Evolutionary conservation across 495 filamentous ascomycete species (phyloP).

Genomic region (Evansstolkia leycettana): DNA sequence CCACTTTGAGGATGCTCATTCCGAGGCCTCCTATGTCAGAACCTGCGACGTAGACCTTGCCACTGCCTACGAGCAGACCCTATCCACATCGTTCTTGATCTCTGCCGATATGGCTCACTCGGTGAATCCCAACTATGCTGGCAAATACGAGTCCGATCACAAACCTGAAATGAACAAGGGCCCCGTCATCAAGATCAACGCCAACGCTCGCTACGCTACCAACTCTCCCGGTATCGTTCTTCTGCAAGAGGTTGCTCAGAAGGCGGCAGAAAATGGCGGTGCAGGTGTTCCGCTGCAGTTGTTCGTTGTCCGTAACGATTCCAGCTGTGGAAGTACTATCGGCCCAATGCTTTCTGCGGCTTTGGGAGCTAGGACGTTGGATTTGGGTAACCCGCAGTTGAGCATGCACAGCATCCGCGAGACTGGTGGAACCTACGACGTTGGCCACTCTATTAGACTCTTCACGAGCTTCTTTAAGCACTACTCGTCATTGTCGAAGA

Average conservation of each 20-base stretch:
- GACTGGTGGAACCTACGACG: constrained; percentile 75
- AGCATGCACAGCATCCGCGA: constrained; percentile 97
- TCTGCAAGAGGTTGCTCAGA: constrained; percentile 71
- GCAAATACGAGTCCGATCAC: constrained; percentile 84
- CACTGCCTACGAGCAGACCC: constrained; percentile 88
- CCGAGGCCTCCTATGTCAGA: constrained; percentile 38
- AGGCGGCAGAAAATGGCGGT: constrained; percentile 35
- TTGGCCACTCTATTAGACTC: constrained; percentile 74
- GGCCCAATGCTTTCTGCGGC: constrained; percentile 86
- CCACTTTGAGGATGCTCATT: constrained; percentile 22
- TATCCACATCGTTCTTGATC: constrained; percentile 84
- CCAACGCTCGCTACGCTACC: constrained; percentile 90
- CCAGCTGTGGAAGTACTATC: constrained; percentile 87
- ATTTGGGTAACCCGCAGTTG: constrained; percentile 91
- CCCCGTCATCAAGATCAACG: constrained; percentile 94
- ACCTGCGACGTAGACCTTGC: constrained; percentile 39
- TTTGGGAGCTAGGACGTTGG: constrained; percentile 75
- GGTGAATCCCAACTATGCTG: constrained; percentile 85
- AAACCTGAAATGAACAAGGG: constrained; percentile 93
- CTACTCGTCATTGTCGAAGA: constrained; percentile 67
- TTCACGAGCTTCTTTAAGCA: constrained; percentile 81
- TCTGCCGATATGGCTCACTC: constrained; percentile 97
- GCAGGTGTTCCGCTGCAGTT: constrained; percentile 74
- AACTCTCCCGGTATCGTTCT: constrained; percentile 93
- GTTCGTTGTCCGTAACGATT: constrained; percentile 94